phyloP scores from a whole-genome alignment of 2,329 filamentous ascomycete species.

The Neofusicoccum laricinum region DNA sequence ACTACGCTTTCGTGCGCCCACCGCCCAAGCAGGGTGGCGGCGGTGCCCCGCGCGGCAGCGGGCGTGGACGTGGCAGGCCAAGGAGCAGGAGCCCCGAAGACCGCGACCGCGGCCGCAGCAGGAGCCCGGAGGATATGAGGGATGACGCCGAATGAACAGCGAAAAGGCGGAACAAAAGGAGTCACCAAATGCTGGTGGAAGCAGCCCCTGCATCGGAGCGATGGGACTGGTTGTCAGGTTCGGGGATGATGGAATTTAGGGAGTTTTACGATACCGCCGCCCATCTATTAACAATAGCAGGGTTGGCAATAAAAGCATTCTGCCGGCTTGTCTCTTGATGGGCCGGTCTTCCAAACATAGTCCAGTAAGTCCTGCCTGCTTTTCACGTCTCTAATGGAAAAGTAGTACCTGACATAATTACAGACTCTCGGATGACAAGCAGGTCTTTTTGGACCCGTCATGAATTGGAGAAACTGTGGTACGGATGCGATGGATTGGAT shows the following conservation, averaged over 20 bases:
- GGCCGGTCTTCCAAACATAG: neutral
- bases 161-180: neutral
- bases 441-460: too few relatives aligned
- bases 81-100: constrained; percentile 45
- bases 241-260: neutral
- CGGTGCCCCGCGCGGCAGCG: constrained; percentile 26
- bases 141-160: constrained; percentile 9
- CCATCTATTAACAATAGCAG: neutral
- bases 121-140: constrained; percentile 14
- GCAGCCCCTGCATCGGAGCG: neutral
- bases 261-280: neutral
- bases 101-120: constrained; percentile 26
- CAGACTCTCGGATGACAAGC: neutral
- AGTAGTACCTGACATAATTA: neutral
- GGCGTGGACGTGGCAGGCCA: constrained; percentile 27
- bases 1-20: constrained; percentile 82
- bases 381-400: neutral
- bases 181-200: neutral
- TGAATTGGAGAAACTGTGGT: too few relatives aligned
- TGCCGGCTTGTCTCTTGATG: constrained; percentile 6
- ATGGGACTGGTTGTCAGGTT: neutral
- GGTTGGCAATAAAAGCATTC: constrained; percentile 4
- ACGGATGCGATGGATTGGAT: neutral
- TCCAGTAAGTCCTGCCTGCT: neutral
- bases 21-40: constrained; percentile 49